Evolutionary conservation across 2,329 filamentous ascomycete species (phyloP).

Genomic region (Penicillium sp.): DNA sequence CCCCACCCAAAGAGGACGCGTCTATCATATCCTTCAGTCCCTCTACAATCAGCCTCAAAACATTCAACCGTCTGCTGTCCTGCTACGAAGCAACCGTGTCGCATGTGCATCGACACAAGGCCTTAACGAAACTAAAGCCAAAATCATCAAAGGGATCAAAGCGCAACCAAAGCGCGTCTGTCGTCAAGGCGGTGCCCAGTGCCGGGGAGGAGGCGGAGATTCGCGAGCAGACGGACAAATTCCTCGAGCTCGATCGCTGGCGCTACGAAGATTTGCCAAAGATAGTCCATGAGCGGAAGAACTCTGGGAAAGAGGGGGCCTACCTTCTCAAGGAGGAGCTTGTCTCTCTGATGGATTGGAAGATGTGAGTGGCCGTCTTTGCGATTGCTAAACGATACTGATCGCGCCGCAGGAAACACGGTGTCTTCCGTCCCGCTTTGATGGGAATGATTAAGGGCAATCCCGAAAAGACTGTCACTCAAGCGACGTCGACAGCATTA

Average conservation of each 20-base stretch:
- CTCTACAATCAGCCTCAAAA: constrained; percentile 24
- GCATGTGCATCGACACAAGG: constrained; percentile 26
- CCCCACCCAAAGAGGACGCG: background rate
- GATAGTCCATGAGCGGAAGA: constrained; percentile 19
- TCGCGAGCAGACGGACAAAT: constrained; percentile 25
- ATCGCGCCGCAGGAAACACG: constrained; percentile 21
- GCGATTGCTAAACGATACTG: background rate
- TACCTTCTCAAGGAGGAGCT: constrained; percentile 38
- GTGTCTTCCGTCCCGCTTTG: constrained; percentile 41
- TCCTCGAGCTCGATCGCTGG: constrained; percentile 38
- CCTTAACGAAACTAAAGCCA: constrained; percentile 17
- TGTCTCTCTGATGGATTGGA: constrained; percentile 46
- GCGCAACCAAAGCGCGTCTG: constrained; percentile 1
- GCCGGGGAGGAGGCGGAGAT: constrained; percentile 13
- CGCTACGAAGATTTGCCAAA: constrained; percentile 39
- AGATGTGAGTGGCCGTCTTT: constrained; percentile 36
- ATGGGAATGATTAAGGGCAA: constrained; percentile 44
- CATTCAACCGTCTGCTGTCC: constrained; percentile 29
- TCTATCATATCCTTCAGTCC: constrained; percentile 23
- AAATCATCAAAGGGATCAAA: constrained; percentile 19
- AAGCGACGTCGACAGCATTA: constrained; percentile 33
- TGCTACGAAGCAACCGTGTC: constrained; percentile 30
- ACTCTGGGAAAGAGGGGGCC: constrained; percentile 4
- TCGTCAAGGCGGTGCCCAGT: constrained; percentile 1
- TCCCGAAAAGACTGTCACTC: constrained; percentile 22